These are phyloP conservation scores for Serpula lacrymans DNA, from an alignment of 768 basidiomycete species.

Conservation along the genomic window DNA sequence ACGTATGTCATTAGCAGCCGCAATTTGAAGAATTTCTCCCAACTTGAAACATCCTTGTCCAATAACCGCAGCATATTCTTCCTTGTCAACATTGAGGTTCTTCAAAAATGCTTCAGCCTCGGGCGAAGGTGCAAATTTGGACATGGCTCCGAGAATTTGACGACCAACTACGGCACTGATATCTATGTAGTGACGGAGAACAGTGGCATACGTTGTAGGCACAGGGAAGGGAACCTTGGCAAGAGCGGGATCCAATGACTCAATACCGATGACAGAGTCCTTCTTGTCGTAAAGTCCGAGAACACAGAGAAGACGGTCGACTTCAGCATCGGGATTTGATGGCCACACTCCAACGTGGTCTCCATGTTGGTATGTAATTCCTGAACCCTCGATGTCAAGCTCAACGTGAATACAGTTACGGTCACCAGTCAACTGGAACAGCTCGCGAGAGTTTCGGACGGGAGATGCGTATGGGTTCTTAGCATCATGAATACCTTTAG, in stretches of 20 bases:
- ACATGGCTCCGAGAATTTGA: conserved; percentile 83
- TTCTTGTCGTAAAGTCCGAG: conserved; percentile 82
- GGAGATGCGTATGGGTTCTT: conserved; percentile 97
- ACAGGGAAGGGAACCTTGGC: conserved; percentile 99
- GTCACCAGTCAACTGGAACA: conserved; percentile 70
- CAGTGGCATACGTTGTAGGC: conserved; percentile 90
- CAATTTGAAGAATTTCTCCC: conserved; percentile 89
- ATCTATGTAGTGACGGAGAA: conserved; percentile 95
- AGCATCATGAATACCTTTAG: conserved; percentile 94
- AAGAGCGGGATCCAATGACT: conserved; percentile 95
- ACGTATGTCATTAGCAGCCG: conserved; percentile 72
- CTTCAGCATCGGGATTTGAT: conserved; percentile 87
- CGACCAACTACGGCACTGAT: conserved; percentile 93
- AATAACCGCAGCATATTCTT: conserved; percentile 75
- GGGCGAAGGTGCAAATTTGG: conserved; percentile 84
- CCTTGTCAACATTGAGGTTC: conserved; percentile 82
- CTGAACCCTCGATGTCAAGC: conserved; percentile 90
- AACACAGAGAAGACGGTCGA: conserved; percentile 80
- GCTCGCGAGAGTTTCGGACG: conserved; percentile 71
- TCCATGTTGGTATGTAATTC: conserved; percentile 98
- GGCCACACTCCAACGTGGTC: conserved; percentile 99
- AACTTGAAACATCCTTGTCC: conserved; percentile 84
- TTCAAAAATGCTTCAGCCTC: conserved; percentile 73
- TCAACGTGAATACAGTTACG: conserved; percentile 96
- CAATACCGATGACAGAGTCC: conserved; percentile 84